Percentiles rank a stretch among this genome's conserved stretches.
Conservation (phyloP, 2,329 filamentous ascomycete species). For the Passalora sequoiae region DNA sequence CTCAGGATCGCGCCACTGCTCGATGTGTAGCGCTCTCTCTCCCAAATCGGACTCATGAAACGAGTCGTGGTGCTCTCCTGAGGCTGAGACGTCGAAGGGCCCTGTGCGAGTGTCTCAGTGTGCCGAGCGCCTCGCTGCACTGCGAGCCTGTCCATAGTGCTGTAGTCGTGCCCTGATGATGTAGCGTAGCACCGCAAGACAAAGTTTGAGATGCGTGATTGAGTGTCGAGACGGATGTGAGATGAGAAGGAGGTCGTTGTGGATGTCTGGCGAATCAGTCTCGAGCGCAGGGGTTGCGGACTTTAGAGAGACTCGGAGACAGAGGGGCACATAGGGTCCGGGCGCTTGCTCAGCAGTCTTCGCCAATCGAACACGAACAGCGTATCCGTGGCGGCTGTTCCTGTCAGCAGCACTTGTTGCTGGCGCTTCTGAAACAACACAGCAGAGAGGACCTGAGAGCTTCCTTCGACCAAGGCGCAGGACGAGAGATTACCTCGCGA, state of each 20-base stretch:
- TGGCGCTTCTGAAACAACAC: too few species aligned
- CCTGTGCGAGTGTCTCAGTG: neutral
- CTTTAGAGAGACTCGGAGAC: too few species aligned
- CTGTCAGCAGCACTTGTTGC: too few species aligned
- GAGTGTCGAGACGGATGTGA: neutral
- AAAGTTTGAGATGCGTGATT: neutral
- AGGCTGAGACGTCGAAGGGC: neutral
- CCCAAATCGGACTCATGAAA: neutral
- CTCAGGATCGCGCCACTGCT: too few species aligned
- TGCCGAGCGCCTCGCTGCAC: slow-evolving; percentile 3
- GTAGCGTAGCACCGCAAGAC: slow-evolving; percentile 1
- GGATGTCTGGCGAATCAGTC: neutral
- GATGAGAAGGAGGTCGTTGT: neutral
- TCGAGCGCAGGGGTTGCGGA: neutral
- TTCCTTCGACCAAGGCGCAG: too few species aligned
- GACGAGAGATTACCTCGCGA: slow-evolving; percentile 2
- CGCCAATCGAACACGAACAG: too few species aligned
- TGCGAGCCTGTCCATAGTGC: neutral
- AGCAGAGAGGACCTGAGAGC: too few species aligned
- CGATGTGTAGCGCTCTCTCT: too few species aligned
- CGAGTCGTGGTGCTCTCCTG: neutral
- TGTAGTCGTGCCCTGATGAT: neutral
- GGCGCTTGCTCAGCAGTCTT: neutral
- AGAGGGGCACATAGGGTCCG: too few species aligned
- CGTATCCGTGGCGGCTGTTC: too few species aligned